Evolutionary conservation across 331 rosid genomes (phyloP).

Genomic region (Telfairia occidentalis): DNA sequence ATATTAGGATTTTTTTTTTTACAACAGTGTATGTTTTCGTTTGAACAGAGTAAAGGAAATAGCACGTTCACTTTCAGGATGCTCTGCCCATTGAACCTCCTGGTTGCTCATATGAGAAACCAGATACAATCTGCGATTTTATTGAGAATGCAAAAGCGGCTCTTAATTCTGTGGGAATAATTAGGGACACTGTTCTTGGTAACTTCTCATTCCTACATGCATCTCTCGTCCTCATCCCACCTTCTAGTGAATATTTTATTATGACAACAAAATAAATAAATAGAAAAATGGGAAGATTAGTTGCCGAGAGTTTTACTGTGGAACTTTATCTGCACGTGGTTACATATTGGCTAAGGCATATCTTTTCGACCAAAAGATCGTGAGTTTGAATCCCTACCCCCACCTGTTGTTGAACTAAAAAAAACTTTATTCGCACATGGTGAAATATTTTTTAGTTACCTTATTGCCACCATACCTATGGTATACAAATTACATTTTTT

Average conservation of each 20-base stretch:
- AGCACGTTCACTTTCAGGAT: conserved; percentile 39
- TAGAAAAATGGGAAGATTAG: neutral
- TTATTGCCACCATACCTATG: neutral
- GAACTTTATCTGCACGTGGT: neutral
- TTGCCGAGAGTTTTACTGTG: neutral
- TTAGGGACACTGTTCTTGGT: conserved; percentile 65
- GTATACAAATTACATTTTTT: neutral
- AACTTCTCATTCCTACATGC: conserved; percentile 16
- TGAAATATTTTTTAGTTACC: neutral
- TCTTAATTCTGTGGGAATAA: conserved; percentile 85
- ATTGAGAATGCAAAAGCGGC: conserved; percentile 71
- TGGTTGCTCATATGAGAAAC: conserved; percentile 72
- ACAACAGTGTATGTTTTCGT: conserved; percentile 7
- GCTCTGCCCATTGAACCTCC: conserved; percentile 83
- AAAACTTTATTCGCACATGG: neutral
- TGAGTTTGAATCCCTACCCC: too few relatives aligned
- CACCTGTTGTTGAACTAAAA: too few relatives aligned
- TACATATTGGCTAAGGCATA: too few relatives aligned
- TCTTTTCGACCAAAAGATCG: too few relatives aligned
- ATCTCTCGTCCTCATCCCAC: neutral
- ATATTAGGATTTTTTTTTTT: too few relatives aligned
- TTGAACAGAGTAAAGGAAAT: conserved; percentile 5
- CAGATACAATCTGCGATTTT: conserved; percentile 64
- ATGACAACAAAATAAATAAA: neutral
- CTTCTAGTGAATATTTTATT: neutral